phyloP scores from a whole-genome alignment of 2,329 filamentous ascomycete genomes.

The Venturia aucupariae region DNA sequence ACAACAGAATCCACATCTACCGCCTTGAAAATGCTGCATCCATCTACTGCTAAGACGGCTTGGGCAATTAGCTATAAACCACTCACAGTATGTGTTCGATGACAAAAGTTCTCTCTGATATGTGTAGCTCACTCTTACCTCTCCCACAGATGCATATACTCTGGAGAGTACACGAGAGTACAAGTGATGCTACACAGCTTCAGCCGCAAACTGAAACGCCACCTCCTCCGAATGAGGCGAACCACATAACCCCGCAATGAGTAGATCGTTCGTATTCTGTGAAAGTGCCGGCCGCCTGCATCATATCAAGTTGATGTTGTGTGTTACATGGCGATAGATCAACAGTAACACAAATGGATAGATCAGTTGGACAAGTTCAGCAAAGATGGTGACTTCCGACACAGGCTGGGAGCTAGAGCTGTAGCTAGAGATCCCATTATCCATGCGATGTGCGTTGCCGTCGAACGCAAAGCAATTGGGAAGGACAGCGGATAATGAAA shows the following conservation, averaged over 20 bases:
- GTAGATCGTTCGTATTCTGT: not conserved
- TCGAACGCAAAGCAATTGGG: not conserved
- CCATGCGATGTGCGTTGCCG: constrained; percentile 2
- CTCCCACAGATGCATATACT: not conserved
- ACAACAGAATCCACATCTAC: not conserved
- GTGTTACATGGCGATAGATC: constrained; percentile 1
- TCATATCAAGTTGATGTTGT: too few species aligned
- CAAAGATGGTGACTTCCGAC: not conserved
- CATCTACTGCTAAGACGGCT: not conserved
- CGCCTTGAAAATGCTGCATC: not conserved
- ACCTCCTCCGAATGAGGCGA: not conserved
- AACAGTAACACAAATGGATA: not conserved
- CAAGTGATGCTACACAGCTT: constrained; percentile 1
- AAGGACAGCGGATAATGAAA: not conserved
- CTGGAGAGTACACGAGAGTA: not conserved
- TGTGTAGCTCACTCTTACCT: not conserved
- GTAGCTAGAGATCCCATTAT: not conserved
- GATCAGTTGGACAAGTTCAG: not conserved
- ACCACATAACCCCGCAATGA: not conserved
- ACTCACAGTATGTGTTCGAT: not conserved
- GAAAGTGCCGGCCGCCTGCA: not conserved
- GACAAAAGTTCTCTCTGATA: not conserved
- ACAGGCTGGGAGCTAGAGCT: not conserved
- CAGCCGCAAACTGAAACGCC: not conserved
- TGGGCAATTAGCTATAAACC: not conserved